A percentile compares a stretch with the other conserved stretches of the same genome.
phyloP scores from a whole-genome alignment of 192 early-diverging fungal genomes.

The Neocallimastix lanati region DNA sequence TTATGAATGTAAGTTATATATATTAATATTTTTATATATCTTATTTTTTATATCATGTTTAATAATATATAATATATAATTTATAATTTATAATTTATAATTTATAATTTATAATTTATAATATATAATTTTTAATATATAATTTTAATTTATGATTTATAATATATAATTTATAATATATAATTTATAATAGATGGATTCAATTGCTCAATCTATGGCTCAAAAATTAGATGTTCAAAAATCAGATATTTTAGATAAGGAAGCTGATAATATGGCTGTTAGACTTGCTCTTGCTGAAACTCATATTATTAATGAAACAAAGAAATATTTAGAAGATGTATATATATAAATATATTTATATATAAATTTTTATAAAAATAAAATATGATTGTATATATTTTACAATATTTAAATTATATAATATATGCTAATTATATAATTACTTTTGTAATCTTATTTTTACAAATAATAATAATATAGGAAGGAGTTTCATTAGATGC shows the following conservation, averaged over 20 bases:
- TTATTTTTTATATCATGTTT: too few species aligned
- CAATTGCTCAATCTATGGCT: slow-evolving; percentile 91
- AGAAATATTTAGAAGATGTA: slow-evolving; percentile 62
- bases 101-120: too few species aligned
- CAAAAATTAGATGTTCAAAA: slow-evolving; percentile 75
- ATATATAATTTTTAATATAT: too few species aligned
- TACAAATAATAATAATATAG: background rate
- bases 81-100: too few species aligned
- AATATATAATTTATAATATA: background rate
- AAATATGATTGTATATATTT: too few species aligned
- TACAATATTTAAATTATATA: too few species aligned
- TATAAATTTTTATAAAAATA: background rate
- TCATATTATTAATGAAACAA: slow-evolving; percentile 85
- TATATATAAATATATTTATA: background rate
- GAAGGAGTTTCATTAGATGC: slow-evolving; percentile 65
- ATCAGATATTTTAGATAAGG: slow-evolving; percentile 74
- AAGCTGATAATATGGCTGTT: slow-evolving; percentile 76
- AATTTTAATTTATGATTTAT: too few species aligned
- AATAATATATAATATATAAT: too few species aligned
- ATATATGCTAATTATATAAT: too few species aligned
- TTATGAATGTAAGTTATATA: slow-evolving; percentile 73
- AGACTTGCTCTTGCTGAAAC: slow-evolving; percentile 94
- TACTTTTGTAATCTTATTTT: too few species aligned
- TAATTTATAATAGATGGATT: slow-evolving; percentile 44
- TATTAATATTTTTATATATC: too few species aligned